phyloP scores from a whole-genome alignment of 345 rosid genomes.

The Boechera stricta region DNA sequence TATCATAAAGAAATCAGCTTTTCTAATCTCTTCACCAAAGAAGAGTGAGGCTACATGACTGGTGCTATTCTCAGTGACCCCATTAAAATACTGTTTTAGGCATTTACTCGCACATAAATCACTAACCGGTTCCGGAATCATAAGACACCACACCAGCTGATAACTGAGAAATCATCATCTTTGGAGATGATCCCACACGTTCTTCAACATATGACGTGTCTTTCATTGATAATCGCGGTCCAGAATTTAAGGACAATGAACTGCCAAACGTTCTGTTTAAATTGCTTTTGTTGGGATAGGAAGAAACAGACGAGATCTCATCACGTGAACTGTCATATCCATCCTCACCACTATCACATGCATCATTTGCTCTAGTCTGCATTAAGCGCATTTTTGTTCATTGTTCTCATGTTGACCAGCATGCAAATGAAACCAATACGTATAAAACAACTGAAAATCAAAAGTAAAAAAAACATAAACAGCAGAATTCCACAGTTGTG shows the following conservation, averaged over 20 bases:
- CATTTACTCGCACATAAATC: slow-evolving; percentile 19
- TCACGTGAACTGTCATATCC: slow-evolving; percentile 94
- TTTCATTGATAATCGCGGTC: slow-evolving; percentile 70
- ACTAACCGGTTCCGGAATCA: slow-evolving; percentile 64
- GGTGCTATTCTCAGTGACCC: slow-evolving; percentile 26
- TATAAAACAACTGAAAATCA: slow-evolving; percentile 11
- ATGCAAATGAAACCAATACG: slow-evolving; percentile 27
- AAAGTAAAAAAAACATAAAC: slow-evolving; percentile 3
- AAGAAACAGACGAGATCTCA: slow-evolving; percentile 88
- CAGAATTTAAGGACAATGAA: slow-evolving; percentile 72
- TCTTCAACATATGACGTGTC: slow-evolving; percentile 60
- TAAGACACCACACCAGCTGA: slow-evolving; percentile 73
- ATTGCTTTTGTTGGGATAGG: slow-evolving; percentile 69
- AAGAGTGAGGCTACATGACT: slow-evolving; percentile 17
- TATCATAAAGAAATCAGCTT: not conserved
- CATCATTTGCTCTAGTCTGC: slow-evolving; percentile 81
- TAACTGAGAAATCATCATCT: slow-evolving; percentile 58
- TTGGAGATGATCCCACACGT: slow-evolving; percentile 66
- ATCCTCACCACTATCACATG: slow-evolving; percentile 71
- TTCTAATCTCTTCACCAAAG: slow-evolving; percentile 2
- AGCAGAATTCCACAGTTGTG: slow-evolving; percentile 27
- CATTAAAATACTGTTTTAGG: slow-evolving; percentile 11
- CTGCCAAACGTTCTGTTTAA: slow-evolving; percentile 71
- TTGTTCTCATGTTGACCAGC: slow-evolving; percentile 19
- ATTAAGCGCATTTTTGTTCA: slow-evolving; percentile 24